These are phyloP conservation scores for Austroboletus festivus DNA, from an alignment of 768 basidiomycete genomes.

Conservation along the genomic window DNA sequence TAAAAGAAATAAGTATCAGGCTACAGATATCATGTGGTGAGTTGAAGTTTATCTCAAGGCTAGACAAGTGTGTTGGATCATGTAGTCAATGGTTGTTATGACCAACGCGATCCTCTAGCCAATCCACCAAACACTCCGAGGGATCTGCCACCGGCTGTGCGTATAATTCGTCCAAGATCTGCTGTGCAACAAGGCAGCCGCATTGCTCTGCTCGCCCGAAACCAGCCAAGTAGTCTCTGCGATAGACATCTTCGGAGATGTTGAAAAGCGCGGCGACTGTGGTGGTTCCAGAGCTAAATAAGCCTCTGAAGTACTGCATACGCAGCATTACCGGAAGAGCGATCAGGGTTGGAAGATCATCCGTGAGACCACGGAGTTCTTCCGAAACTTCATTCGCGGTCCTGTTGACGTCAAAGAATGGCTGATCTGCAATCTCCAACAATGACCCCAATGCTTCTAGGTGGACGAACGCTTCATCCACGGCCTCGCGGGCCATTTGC, in stretches of 20 bases:
- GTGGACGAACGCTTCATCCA: constrained; percentile 73
- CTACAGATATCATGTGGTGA: too few species aligned
- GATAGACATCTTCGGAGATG: constrained; percentile 60
- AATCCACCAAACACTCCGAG: constrained; percentile 35
- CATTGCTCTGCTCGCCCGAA: constrained; percentile 80
- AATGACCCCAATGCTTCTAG: constrained; percentile 55
- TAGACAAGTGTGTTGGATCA: neutral
- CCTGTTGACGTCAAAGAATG: constrained; percentile 21
- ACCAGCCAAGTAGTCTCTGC: constrained; percentile 65
- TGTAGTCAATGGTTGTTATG: constrained; percentile 17
- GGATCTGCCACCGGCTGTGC: constrained; percentile 31
- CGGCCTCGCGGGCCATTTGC: constrained; percentile 70
- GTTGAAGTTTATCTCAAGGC: neutral
- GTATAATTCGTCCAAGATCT: constrained; percentile 51
- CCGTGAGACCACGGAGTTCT: constrained; percentile 52
- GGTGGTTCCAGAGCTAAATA: constrained; percentile 16
- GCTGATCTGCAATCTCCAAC: constrained; percentile 47
- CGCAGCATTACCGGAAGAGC: constrained; percentile 67
- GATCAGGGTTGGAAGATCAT: constrained; percentile 70
- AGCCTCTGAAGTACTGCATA: constrained; percentile 29
- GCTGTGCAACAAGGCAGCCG: constrained; percentile 53
- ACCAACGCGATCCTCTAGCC: constrained; percentile 39
- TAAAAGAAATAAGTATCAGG: too few species aligned
- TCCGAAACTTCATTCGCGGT: constrained; percentile 27
- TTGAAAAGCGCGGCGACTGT: constrained; percentile 53